These are phyloP conservation scores for Amniculicola lignicola DNA, from an alignment of 495 filamentous ascomycete species.

Conservation along the genomic window DNA sequence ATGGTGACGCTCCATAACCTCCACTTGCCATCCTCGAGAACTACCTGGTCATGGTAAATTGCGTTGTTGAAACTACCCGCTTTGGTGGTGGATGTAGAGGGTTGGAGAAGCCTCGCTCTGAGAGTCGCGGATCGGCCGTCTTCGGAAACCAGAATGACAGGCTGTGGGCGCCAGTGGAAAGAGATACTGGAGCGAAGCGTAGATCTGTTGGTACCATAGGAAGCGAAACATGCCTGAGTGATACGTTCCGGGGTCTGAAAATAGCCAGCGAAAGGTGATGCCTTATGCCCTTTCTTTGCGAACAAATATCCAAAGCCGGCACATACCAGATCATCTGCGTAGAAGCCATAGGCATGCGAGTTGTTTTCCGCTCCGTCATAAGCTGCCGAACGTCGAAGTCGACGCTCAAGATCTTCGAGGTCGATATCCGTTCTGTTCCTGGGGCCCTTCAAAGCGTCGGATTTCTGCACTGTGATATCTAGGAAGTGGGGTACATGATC, in stretches of 20 bases:
- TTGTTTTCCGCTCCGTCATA: conserved; percentile 23
- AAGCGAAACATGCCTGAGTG: conserved; percentile 14
- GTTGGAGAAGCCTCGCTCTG: conserved; percentile 18
- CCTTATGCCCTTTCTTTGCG: conserved; percentile 16
- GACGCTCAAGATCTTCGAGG: conserved; percentile 15
- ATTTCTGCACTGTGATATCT: background rate
- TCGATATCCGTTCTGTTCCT: background rate
- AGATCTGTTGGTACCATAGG: conserved; percentile 10
- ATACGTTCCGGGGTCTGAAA: conserved; percentile 11
- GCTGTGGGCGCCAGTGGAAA: conserved; percentile 29
- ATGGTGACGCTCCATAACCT: conserved; percentile 27
- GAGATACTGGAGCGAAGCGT: conserved; percentile 11
- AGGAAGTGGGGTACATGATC: conserved; percentile 6
- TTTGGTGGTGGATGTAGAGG: conserved; percentile 8
- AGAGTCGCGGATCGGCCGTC: conserved; percentile 29
- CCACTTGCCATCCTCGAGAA: conserved; percentile 27
- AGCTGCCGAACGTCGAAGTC: conserved; percentile 13
- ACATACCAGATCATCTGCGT: conserved; percentile 23
- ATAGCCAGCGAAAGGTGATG: conserved; percentile 18
- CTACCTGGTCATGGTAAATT: conserved; percentile 30
- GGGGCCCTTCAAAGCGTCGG: background rate
- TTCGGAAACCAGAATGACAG: conserved; percentile 22
- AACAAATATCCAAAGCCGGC: conserved; percentile 10
- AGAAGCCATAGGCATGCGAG: conserved; percentile 21
- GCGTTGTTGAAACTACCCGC: conserved; percentile 23